These are phyloP conservation scores for Citeromyces matritensis DNA, from an alignment of 805 yeast genomes.

Conservation along the genomic window DNA sequence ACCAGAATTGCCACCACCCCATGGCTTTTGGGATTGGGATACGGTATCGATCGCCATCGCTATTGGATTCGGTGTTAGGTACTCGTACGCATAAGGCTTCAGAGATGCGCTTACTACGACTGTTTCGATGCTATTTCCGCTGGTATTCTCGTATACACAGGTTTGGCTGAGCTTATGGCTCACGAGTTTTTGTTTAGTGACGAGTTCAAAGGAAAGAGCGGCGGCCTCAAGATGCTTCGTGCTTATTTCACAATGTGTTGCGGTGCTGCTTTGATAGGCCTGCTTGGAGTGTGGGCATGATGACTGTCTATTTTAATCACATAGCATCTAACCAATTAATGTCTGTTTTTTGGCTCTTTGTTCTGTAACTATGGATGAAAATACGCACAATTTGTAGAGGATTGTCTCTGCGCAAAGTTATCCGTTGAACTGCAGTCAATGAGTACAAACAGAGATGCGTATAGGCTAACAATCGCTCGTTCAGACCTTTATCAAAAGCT, in stretches of 20 bases:
- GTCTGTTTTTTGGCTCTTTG: too few relatives aligned
- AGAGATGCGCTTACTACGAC: slow-evolving; percentile 49
- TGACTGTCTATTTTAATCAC: too few relatives aligned
- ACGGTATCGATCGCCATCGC: slow-evolving; percentile 48
- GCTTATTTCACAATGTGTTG: slow-evolving; percentile 39
- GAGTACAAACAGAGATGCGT: too few relatives aligned
- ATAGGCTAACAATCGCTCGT: too few relatives aligned
- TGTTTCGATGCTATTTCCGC: slow-evolving; percentile 63
- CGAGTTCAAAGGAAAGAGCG: slow-evolving; percentile 46
- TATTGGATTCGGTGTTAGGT: slow-evolving; percentile 64
- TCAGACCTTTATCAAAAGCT: too few relatives aligned
- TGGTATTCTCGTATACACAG: slow-evolving; percentile 67
- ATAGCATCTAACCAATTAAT: too few relatives aligned
- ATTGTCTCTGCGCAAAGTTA: too few relatives aligned
- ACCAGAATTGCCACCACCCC: slow-evolving; percentile 59
- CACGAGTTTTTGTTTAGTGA: slow-evolving; percentile 53
- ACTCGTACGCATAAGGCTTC: slow-evolving; percentile 42
- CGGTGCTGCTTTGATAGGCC: slow-evolving; percentile 71
- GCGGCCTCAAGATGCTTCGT: slow-evolving; percentile 30
- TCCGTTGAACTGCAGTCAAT: too few relatives aligned
- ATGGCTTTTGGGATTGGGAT: slow-evolving; percentile 36
- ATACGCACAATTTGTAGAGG: too few relatives aligned
- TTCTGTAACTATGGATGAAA: too few relatives aligned
- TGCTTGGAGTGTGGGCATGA: slow-evolving; percentile 71
- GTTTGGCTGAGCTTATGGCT: slow-evolving; percentile 68